phyloP scores from a whole-genome alignment of 202 grass and related monocot genomes.

The Carex arenaria region DNA sequence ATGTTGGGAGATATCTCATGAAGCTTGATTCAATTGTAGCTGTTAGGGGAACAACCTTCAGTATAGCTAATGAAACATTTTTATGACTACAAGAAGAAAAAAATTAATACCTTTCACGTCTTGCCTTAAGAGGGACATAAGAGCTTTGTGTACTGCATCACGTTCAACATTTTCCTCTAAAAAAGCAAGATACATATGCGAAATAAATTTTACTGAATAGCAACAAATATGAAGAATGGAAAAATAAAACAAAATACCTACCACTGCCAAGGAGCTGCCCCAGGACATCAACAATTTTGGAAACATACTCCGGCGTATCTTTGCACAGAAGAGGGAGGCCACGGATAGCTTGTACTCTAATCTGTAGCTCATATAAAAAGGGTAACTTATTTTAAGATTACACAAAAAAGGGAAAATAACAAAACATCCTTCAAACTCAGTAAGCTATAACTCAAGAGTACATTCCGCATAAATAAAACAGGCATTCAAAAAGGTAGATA shows the following conservation, averaged over 20 bases:
- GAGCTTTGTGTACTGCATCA: constrained; percentile 96
- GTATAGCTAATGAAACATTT: neutral
- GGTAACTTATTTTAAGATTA: neutral
- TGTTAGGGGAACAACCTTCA: neutral
- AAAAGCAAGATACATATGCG: constrained; percentile 14
- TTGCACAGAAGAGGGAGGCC: constrained; percentile 97
- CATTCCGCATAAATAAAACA: neutral
- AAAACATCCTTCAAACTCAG: neutral
- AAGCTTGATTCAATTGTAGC: neutral
- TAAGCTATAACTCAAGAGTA: neutral
- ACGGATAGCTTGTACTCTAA: constrained; percentile 97
- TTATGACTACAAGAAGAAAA: constrained; percentile 21
- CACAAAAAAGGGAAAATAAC: neutral
- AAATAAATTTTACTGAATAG: constrained; percentile 27
- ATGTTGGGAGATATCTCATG: neutral
- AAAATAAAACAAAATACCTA: constrained; percentile 36
- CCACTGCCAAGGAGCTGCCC: constrained; percentile 86
- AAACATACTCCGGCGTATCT: constrained; percentile 75
- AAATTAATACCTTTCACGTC: constrained; percentile 77
- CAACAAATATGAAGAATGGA: constrained; percentile 19
- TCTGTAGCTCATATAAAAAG: constrained; percentile 39
- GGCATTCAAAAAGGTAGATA: neutral
- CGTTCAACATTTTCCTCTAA: constrained; percentile 98
- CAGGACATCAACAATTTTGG: constrained; percentile 96
- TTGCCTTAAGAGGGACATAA: constrained; percentile 91